Percentiles rank a stretch among this genome's conserved stretches.
Evolutionary conservation across 1,284 basidiomycete species (phyloP).

Genomic region (Porodaedalea pini): DNA sequence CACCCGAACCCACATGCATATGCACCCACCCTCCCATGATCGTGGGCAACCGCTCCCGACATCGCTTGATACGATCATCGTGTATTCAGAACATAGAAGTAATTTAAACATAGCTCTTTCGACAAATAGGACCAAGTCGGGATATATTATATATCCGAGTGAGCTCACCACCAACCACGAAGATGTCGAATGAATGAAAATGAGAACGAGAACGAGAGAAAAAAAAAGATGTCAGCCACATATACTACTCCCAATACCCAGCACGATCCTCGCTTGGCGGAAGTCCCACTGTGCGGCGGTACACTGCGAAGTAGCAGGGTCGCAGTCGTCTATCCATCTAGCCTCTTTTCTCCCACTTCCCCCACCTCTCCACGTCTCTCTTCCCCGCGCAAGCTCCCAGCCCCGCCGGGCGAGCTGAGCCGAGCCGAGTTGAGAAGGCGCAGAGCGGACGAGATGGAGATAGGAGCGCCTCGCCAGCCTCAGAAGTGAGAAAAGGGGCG

Average conservation of each 20-base stretch:
- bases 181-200: conserved; percentile 18
- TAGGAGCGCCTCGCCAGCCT: background rate
- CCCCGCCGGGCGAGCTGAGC: background rate
- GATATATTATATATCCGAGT: too few relatives aligned
- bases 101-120: background rate
- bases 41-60: background rate
- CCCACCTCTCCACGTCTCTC: background rate
- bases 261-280: conserved; percentile 65
- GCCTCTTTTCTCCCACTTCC: conserved; percentile 22
- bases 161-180: too few relatives aligned
- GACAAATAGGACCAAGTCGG: background rate
- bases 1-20: background rate
- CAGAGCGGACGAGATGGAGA: background rate
- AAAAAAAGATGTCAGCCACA: conserved; percentile 53
- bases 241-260: conserved; percentile 65
- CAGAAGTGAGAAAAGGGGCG: background rate
- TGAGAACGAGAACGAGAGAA: conserved; percentile 2
- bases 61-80: background rate
- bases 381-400: background rate
- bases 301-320: conserved; percentile 32
- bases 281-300: conserved; percentile 66
- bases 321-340: conserved; percentile 21
- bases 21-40: conserved; percentile 7
- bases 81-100: too few relatives aligned
- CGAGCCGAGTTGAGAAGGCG: background rate